Conservation (phyloP, 495 filamentous ascomycete species). For the Annulohypoxylon stygium region DNA sequence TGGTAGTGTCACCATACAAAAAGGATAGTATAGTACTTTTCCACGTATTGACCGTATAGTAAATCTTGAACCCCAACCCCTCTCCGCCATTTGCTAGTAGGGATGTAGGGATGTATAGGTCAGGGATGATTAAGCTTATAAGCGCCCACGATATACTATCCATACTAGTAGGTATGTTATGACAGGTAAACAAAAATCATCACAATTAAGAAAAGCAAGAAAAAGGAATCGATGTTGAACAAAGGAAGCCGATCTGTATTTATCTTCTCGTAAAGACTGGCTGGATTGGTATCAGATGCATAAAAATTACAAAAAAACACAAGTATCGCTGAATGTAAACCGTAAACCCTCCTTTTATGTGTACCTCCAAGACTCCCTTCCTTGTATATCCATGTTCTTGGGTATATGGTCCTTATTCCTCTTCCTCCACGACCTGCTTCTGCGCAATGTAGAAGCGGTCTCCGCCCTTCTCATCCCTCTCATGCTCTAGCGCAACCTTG, state of each 20-base stretch:
- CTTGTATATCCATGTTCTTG: neutral
- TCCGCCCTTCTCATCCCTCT: constrained; percentile 67
- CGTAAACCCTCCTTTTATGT: constrained; percentile 14
- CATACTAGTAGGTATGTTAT: neutral
- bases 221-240: constrained; percentile 18
- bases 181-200: neutral
- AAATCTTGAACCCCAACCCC: too few relatives aligned
- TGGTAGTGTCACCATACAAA: too few relatives aligned
- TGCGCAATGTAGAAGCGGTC: constrained; percentile 71
- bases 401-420: constrained; percentile 58
- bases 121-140: neutral
- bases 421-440: constrained; percentile 74
- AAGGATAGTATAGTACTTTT: too few relatives aligned
- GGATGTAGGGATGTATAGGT: too few relatives aligned
- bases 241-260: constrained; percentile 40
- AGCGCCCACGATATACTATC: neutral
- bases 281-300: constrained; percentile 35
- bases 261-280: constrained; percentile 37
- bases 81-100: too few relatives aligned
- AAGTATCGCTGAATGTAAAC: constrained; percentile 10
- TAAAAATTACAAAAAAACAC: constrained; percentile 19
- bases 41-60: too few relatives aligned
- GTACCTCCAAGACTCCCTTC: constrained; percentile 13
- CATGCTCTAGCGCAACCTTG: constrained; percentile 81
- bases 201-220: neutral